Evolutionary conservation across 495 filamentous ascomycete species (phyloP), one percentile per base, ranked within the genome.

Genomic region (Daldinia caldariorum): DNA sequence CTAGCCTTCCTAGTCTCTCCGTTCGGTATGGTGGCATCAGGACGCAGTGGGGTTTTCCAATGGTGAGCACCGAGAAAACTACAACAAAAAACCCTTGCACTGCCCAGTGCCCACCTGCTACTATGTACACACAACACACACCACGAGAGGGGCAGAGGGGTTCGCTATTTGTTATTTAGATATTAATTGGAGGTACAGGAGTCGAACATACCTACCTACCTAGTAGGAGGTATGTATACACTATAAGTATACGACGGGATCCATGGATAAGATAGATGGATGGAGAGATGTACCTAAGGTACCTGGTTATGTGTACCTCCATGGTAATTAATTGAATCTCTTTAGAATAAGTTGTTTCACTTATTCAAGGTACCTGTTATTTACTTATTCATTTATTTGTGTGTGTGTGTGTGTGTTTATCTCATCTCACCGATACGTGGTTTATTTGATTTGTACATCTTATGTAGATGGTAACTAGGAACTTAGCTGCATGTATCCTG

Each of bases 11-110:
- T 35, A 35, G 34, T 35, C 34, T 35, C 72, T 73, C 50, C 49
- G 64, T 72, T 75, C 68, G 67, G 73, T 63, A 75, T 75, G 70
- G 74, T 74, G 70, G 63, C 67, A 77, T 75, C 51, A 71, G 69
- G 63, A 75, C 35, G 63, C 62, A 61, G 74, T 77, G 74, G 74
- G 70, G 72, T 74, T 61, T 61, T 59, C 6, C 8, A 22, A n/a
- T 71, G 69, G 69, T 66, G 67, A 66, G 63, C 53, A 71, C 63
- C 63, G 58, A 71, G 61, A 65, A 70, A 63, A 53, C 55, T 43
- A 63, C 38, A 67, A 59, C 38, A 69, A 59, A 63, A 45, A 66
- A 68, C 62, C 71, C 74, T 67, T 70, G 74, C 72, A 68, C 35
- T 55, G 54, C 62, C 69, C 72, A 68, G 29, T 55, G 54, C 62